Conservation (phyloP, 1,139 yeast genomes). For the Suhomyces wounanorum region DNA sequence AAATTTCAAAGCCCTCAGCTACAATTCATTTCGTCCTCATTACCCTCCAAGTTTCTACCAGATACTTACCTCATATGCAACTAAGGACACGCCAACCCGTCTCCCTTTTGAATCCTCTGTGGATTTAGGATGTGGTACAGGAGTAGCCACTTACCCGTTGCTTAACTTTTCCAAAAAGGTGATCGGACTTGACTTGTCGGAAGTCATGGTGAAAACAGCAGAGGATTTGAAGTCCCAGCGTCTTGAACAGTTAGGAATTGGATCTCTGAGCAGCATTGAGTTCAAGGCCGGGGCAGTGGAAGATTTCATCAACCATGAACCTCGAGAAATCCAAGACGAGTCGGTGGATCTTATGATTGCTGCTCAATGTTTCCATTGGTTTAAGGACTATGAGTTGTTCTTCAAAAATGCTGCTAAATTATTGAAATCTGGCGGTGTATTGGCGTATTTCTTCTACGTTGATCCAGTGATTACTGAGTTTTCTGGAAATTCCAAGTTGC, state of each 20-base stretch:
- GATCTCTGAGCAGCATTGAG: slow-evolving; percentile 27
- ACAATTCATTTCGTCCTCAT: slow-evolving; percentile 49
- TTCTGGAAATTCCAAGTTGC: slow-evolving; percentile 21
- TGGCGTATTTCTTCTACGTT: slow-evolving; percentile 48
- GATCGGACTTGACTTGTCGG: slow-evolving; percentile 38
- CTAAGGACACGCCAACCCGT: slow-evolving; percentile 15
- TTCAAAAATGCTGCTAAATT: slow-evolving; percentile 32
- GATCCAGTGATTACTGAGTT: slow-evolving; percentile 42
- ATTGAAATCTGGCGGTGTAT: slow-evolving; percentile 38
- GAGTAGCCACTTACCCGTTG: slow-evolving; percentile 42
- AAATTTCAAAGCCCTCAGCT: slow-evolving; percentile 58
- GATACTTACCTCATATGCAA: slow-evolving; percentile 25
- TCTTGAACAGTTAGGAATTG: slow-evolving; percentile 29
- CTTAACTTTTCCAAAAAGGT: slow-evolving; percentile 34
- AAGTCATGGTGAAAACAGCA: slow-evolving; percentile 39
- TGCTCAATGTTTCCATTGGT: slow-evolving; percentile 53
- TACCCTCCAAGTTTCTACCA: slow-evolving; percentile 27
- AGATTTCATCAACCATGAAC: slow-evolving; percentile 24
- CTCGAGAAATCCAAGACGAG: slow-evolving; percentile 19
- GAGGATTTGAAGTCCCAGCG: slow-evolving; percentile 26
- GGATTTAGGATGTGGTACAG: slow-evolving; percentile 47
- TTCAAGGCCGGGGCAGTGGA: slow-evolving; percentile 42
- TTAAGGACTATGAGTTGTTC: slow-evolving; percentile 37
- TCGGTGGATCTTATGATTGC: slow-evolving; percentile 43
- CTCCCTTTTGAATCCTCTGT: slow-evolving; percentile 28